These are phyloP conservation scores for Recurvomyces mirabilis DNA, from an alignment of 495 filamentous ascomycete genomes.

Conservation along the genomic window DNA sequence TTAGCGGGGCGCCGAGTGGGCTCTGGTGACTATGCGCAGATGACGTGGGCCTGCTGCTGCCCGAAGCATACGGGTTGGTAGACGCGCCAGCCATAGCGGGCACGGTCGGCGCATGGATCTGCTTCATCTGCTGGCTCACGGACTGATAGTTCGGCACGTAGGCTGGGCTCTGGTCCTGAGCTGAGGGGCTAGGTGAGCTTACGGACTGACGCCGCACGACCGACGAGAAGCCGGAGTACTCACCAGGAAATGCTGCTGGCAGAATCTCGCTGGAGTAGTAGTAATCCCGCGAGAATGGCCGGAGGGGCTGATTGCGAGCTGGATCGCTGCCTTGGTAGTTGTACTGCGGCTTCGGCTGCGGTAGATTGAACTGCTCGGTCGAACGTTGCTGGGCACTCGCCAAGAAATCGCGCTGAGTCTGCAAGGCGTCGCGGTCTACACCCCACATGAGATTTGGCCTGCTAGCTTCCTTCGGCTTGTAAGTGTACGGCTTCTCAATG, in stretches of 20 bases:
- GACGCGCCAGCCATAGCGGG: constrained; percentile 14
- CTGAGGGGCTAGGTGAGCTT: constrained; percentile 4
- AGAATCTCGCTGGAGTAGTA: constrained; percentile 19
- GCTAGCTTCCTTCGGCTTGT: constrained; percentile 28
- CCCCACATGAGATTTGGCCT: constrained; percentile 10
- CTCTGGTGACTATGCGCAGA: constrained; percentile 12
- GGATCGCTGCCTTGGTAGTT: constrained; percentile 6
- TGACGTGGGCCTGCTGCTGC: constrained; percentile 16
- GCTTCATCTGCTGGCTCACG: constrained; percentile 9
- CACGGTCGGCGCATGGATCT: constrained; percentile 19
- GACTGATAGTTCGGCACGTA: constrained; percentile 14
- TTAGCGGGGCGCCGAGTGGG: constrained; percentile 13
- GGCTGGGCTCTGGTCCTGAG: not conserved
- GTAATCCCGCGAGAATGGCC: constrained; percentile 17
- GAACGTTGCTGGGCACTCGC: constrained; percentile 7
- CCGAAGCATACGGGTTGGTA: constrained; percentile 10
- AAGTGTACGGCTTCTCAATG: constrained; percentile 26
- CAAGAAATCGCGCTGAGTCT: constrained; percentile 17
- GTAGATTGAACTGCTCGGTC: constrained; percentile 10
- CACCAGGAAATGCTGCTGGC: constrained; percentile 15
- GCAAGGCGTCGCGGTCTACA: constrained; percentile 15
- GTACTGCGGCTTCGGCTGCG: constrained; percentile 1
- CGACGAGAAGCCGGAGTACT: constrained; percentile 15
- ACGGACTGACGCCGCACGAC: constrained; percentile 10
- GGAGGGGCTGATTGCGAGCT: constrained; percentile 2